Percentiles rank a stretch among this genome's conserved stretches.
Evolutionary conservation across 495 filamentous ascomycete genomes (phyloP).

Genomic region (Geopyxis carbonaria): DNA sequence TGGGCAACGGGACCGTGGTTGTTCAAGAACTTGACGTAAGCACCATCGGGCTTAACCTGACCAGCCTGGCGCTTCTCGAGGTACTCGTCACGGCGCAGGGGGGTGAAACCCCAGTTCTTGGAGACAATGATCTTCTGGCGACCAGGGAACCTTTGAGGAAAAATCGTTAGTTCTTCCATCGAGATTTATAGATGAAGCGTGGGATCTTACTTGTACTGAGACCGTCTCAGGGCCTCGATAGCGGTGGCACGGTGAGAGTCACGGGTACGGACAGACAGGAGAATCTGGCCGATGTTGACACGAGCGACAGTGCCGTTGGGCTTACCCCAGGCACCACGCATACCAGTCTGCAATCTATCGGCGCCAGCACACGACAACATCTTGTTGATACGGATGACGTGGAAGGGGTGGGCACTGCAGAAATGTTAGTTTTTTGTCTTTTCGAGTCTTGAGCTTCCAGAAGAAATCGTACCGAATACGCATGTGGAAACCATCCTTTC

Average conservation of each 20-base stretch:
- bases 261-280: conserved; percentile 89
- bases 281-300: conserved; percentile 98
- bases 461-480: conserved; percentile 44
- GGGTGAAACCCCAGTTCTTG: conserved; percentile 99
- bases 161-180: no score
- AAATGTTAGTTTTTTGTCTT: not conserved
- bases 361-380: conserved; percentile 99
- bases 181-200: no score
- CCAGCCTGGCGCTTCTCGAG: conserved; percentile 77
- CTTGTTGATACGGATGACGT: conserved; percentile 99
- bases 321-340: conserved; percentile 99
- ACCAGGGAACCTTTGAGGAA: conserved; percentile 70
- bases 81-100: conserved; percentile 92
- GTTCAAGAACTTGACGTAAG: conserved; percentile 94
- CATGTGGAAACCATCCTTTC: conserved; percentile 99
- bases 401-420: conserved; percentile 78
- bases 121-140: conserved; percentile 99
- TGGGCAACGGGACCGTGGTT: conserved; percentile 69
- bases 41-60: conserved; percentile 83
- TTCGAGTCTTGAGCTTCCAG: not conserved
- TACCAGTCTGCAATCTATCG: conserved; percentile 99
- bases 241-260: conserved; percentile 77
- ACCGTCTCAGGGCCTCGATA: conserved; percentile 94
- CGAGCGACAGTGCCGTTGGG: conserved; percentile 93
- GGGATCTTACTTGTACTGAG: conserved; percentile 84